Evolutionary conservation across 2,329 filamentous ascomycete species (phyloP), one percentile per base, ranked within the genome.

Genomic region (Colletotrichum brevisporum): DNA sequence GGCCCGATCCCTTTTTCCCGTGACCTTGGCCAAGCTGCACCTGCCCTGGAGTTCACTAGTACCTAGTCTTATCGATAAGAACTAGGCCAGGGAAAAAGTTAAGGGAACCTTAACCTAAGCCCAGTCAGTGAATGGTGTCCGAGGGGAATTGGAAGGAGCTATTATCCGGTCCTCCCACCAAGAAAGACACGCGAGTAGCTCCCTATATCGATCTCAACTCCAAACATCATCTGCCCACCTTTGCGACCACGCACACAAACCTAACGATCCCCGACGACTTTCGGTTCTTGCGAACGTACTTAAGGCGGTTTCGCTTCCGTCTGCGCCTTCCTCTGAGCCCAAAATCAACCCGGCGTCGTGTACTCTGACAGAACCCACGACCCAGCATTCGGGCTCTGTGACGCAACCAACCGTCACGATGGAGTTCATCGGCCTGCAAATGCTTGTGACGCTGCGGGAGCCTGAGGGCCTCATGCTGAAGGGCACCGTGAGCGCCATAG

Each of bases 381-480:
- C 58, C 51, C 18, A 27, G 41, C 48, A 60, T 61, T 50, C 71
- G 31, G 52, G 57, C 64, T 47, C 39, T 68, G 57, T 36, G 67
- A 68, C 57, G 18, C 47, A 21, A 21, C 47, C 52, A 68, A 43
- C 39, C 41, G 45, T 57, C 71, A 81, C 68, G 73, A 92, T 92
- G 90, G 85, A 90, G 76, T 94, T 95, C 78, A 89, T 94, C 75
- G 93, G 93, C 71, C 87, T 93, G 78, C 90, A 91, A 69, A 93
- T 96, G 81, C 83, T 90, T 69, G 90, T 96, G 75, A 91, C 91
- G 43, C 85, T 96, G 72, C 88, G 86, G 74, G 84, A 89, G 67
- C 91, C 92, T 60, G 85, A 87, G 2, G 88, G 88, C 69, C 88
- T 87, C 50, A 84, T 88, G 74, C 82, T 95, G 57, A 89, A 90